These are phyloP conservation scores for Blastobotrys elegans DNA, from an alignment of 1,139 yeast genomes.

Conservation along the genomic window DNA sequence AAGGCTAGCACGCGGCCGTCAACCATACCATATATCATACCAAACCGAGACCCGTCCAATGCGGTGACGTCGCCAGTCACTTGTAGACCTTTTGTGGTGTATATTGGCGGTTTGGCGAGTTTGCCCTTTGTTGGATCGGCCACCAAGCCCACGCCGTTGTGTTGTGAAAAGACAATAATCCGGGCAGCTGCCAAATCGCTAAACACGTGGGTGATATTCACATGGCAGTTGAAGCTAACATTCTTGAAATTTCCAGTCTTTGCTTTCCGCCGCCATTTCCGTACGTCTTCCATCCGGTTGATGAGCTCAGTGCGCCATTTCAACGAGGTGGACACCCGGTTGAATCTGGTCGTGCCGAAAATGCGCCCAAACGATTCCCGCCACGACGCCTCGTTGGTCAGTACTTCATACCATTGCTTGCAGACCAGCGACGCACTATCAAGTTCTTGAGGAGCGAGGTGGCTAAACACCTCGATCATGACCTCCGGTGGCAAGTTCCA, in stretches of 20 bases:
- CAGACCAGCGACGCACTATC: slow-evolving; percentile 33
- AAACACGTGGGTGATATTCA: slow-evolving; percentile 26
- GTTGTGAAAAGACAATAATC: slow-evolving; percentile 26
- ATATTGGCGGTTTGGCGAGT: slow-evolving; percentile 29
- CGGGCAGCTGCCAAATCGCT: slow-evolving; percentile 29
- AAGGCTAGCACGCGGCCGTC: slow-evolving; percentile 28
- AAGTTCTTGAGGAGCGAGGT: slow-evolving; percentile 29
- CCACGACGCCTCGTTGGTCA: slow-evolving; percentile 34
- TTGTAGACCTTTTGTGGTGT: slow-evolving; percentile 25
- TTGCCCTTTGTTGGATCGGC: slow-evolving; percentile 35
- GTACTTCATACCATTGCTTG: slow-evolving; percentile 30
- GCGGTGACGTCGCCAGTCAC: slow-evolving; percentile 20
- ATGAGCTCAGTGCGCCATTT: slow-evolving; percentile 33
- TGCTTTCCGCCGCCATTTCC: slow-evolving; percentile 33
- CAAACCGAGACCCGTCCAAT: slow-evolving; percentile 33
- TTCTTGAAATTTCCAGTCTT: slow-evolving; percentile 27
- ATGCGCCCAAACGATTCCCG: slow-evolving; percentile 27
- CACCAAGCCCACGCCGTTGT: slow-evolving; percentile 28
- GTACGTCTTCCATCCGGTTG: slow-evolving; percentile 26
- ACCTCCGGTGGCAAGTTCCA: slow-evolving; percentile 36
- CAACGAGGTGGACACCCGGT: slow-evolving; percentile 27
- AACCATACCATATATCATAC: slow-evolving; percentile 29
- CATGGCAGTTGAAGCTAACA: slow-evolving; percentile 29
- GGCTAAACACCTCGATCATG: slow-evolving; percentile 30
- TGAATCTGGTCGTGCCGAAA: slow-evolving; percentile 22